These are phyloP conservation scores for Ensete ventricosum DNA, from an alignment of 176 grass and related monocot genomes.

Conservation along the genomic window DNA sequence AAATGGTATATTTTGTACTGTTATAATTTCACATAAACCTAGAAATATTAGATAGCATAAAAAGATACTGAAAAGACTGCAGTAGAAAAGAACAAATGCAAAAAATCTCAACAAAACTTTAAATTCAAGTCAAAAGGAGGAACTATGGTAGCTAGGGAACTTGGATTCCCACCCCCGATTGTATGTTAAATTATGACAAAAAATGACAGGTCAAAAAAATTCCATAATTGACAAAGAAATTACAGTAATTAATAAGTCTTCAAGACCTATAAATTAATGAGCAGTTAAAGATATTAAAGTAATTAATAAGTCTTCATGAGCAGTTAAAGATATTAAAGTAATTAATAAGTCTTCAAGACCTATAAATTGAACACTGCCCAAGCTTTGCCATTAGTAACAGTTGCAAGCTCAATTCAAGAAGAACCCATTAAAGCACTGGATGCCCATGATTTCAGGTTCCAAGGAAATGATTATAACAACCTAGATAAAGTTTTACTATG, in stretches of 20 bases:
- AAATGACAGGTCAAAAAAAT: not conserved
- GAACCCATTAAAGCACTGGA: not conserved
- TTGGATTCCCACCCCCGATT: no score
- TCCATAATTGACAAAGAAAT: not conserved
- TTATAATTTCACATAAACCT: not conserved
- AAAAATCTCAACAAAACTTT: not conserved
- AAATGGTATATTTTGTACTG: not conserved
- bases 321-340: no score
- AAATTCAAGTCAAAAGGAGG: not conserved
- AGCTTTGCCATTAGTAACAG: no score
- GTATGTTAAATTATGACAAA: not conserved
- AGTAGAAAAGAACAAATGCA: not conserved
- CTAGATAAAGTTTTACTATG: not conserved
- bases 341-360: no score
- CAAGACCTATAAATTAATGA: no score
- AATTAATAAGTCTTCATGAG: no score
- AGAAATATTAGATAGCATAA: not conserved
- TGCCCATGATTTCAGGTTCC: not conserved
- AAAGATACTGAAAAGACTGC: not conserved
- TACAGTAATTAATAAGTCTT: not conserved
- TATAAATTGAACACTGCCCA: no score
- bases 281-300: no score
- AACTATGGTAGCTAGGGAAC: no score
- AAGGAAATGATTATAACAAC: no score
- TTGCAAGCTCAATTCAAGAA: no score